phyloP scores from a whole-genome alignment of 2,329 filamentous ascomycete genomes.

The Thermothelomyces thermophilus region DNA sequence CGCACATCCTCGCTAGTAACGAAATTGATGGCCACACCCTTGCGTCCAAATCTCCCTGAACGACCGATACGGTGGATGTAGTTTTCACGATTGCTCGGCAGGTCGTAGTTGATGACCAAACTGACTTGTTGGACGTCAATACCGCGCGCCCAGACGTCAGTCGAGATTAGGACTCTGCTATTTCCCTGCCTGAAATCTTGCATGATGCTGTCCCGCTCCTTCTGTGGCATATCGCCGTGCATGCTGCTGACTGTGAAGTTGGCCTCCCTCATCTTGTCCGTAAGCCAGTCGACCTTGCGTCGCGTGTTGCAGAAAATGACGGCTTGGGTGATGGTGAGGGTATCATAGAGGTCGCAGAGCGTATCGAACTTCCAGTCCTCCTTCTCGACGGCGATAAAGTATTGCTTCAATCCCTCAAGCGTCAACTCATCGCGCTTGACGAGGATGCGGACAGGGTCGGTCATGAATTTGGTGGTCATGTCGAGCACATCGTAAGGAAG shows the following conservation, averaged over 20 bases:
- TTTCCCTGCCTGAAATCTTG: conserved; percentile 97
- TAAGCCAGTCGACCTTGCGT: conserved; percentile 98
- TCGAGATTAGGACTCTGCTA: conserved; percentile 91
- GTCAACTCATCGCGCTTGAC: conserved; percentile 99
- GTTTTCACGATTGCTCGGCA: conserved; percentile 97
- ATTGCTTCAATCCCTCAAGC: conserved; percentile 94
- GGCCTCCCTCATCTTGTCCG: conserved; percentile 97
- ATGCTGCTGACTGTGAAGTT: conserved; percentile 98
- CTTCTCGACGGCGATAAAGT: conserved; percentile 98
- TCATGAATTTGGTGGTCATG: conserved; percentile 99
- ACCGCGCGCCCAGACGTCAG: conserved; percentile 94
- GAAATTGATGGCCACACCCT: conserved; percentile 99
- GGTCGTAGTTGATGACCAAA: conserved; percentile 97
- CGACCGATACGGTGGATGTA: conserved; percentile 98
- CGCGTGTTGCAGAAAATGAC: conserved; percentile 99
- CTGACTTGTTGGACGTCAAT: conserved; percentile 99
- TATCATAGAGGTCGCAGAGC: conserved; percentile 96
- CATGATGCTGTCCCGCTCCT: conserved; percentile 98
- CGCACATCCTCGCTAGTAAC: conserved; percentile 97
- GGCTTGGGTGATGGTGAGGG: conserved; percentile 94
- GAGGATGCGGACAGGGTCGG: conserved; percentile 88
- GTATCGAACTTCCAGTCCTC: conserved; percentile 99
- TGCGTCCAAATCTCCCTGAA: conserved; percentile 90
- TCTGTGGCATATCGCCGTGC: conserved; percentile 99
- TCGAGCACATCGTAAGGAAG: conserved; percentile 96